Evolutionary conservation across 192 early-diverging fungal species (phyloP).

Genomic region (Coemansia sp.): DNA sequence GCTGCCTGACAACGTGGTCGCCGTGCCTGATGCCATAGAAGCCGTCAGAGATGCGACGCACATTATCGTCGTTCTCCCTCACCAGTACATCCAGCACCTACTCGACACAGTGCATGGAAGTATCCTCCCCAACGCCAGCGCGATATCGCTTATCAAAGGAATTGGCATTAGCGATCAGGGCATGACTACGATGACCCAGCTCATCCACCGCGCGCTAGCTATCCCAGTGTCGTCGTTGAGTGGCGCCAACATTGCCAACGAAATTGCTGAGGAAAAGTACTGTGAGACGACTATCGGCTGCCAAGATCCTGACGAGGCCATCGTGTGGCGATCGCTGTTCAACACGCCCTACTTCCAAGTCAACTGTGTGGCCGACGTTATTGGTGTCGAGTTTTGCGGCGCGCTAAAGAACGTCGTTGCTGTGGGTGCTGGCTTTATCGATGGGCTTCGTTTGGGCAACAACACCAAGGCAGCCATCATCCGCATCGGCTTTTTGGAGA

Average conservation of each 20-base stretch:
- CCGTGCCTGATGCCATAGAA: conserved; percentile 80
- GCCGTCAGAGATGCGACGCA: conserved; percentile 85
- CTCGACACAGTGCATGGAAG: conserved; percentile 62
- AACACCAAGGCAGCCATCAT: conserved; percentile 99
- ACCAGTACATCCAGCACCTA: conserved; percentile 92
- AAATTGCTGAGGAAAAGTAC: conserved; percentile 93
- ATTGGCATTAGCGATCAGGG: conserved; percentile 79
- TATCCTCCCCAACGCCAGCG: conserved; percentile 70
- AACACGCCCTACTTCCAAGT: conserved; percentile 90
- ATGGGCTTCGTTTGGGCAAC: conserved; percentile 90
- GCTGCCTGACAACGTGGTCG: conserved; percentile 85
- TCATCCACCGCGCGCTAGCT: conserved; percentile 78
- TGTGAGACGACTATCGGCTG: conserved; percentile 96
- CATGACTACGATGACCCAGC: conserved; percentile 77
- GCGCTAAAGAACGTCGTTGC: conserved; percentile 99
- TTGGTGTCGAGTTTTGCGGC: conserved; percentile 96
- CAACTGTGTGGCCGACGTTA: conserved; percentile 81
- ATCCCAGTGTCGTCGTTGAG: conserved; percentile 84
- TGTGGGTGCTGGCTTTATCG: conserved; percentile 92
- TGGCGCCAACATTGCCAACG: conserved; percentile 98
- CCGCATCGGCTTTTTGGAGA: conserved; percentile 92
- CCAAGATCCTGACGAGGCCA: conserved; percentile 68
- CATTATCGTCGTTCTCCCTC: conserved; percentile 93
- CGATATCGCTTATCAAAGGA: conserved; percentile 96
- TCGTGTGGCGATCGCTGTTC: conserved; percentile 80